These are phyloP conservation scores for Colletotrichum australisinense DNA, from an alignment of 2,329 filamentous ascomycete genomes.

Conservation along the genomic window DNA sequence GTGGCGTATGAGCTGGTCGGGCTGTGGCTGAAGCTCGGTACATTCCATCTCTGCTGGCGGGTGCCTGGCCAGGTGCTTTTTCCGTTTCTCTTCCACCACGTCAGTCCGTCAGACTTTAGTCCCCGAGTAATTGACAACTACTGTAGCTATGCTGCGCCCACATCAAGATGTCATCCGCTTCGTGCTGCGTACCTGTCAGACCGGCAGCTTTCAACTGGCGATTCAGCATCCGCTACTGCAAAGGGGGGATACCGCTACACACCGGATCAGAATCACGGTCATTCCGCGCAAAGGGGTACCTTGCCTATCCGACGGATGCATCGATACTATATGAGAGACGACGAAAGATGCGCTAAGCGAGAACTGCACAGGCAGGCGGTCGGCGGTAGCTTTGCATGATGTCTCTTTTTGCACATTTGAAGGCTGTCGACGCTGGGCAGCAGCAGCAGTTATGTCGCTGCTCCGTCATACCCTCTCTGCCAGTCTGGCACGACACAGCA, in stretches of 20 bases:
- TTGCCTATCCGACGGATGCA: constrained; percentile 27
- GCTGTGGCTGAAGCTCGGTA: too few species aligned
- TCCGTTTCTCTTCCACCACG: too few species aligned
- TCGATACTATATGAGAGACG: constrained; percentile 4
- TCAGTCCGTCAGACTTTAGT: too few species aligned
- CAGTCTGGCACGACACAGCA: neutral
- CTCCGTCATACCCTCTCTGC: neutral
- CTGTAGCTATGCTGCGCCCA: too few species aligned
- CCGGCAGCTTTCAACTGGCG: neutral
- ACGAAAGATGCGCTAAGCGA: neutral
- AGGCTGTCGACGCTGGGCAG: neutral
- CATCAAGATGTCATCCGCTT: neutral
- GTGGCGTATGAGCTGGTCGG: too few species aligned
- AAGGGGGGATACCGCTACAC: neutral
- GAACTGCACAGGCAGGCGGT: neutral
- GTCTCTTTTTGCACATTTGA: neutral
- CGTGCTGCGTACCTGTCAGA: constrained; percentile 8
- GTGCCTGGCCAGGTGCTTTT: too few species aligned
- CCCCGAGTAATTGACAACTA: too few species aligned
- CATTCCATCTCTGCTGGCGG: too few species aligned
- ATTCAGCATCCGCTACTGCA: constrained; percentile 11
- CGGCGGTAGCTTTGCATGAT: neutral
- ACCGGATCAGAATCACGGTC: neutral
- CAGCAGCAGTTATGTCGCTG: neutral
- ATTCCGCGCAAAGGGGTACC: constrained; percentile 12